phyloP scores from a whole-genome alignment of 108 stramenopile genomes.

The Mayamaea pseudoterrestris region DNA sequence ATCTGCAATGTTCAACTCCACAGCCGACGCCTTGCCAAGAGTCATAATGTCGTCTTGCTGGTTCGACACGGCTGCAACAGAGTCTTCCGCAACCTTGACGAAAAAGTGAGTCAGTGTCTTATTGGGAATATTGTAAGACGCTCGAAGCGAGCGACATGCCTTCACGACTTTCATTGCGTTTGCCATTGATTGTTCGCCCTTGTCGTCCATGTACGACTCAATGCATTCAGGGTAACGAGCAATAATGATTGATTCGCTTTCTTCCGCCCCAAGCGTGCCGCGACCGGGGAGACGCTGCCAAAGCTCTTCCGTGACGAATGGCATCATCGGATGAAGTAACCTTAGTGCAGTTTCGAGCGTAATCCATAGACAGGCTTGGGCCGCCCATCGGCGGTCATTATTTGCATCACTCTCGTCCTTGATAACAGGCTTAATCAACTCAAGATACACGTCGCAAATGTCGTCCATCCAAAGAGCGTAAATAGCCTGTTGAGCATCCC shows the following conservation, averaged over 20 bases:
- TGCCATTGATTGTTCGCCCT: conserved; percentile 61
- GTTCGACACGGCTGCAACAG: conserved; percentile 21
- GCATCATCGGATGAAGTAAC: conserved; percentile 97
- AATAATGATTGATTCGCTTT: conserved; percentile 90
- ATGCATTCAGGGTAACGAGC: conserved; percentile 76
- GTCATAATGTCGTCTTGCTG: conserved; percentile 72
- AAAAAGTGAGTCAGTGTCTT: conserved; percentile 77
- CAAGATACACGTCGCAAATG: conserved; percentile 93
- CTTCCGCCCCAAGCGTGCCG: conserved; percentile 75
- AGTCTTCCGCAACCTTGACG: conserved; percentile 51
- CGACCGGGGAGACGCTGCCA: conserved; percentile 99
- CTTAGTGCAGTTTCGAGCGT: conserved; percentile 86
- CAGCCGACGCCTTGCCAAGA: conserved; percentile 56
- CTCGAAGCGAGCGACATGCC: conserved; percentile 72
- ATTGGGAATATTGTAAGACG: conserved; percentile 75
- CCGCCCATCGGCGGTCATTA: conserved; percentile 73
- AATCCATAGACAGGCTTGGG: conserved; percentile 89
- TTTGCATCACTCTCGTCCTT: conserved; percentile 58
- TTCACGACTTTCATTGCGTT: conserved; percentile 69
- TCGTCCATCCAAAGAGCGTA: conserved; percentile 94
- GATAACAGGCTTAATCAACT: conserved; percentile 96
- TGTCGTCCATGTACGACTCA: conserved; percentile 38
- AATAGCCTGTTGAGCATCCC: conserved; percentile 73
- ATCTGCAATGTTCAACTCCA: conserved; percentile 50
- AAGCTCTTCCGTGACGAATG: conserved; percentile 98